Conservation (phyloP, 768 basidiomycete species). For the Zangia roseola region DNA sequence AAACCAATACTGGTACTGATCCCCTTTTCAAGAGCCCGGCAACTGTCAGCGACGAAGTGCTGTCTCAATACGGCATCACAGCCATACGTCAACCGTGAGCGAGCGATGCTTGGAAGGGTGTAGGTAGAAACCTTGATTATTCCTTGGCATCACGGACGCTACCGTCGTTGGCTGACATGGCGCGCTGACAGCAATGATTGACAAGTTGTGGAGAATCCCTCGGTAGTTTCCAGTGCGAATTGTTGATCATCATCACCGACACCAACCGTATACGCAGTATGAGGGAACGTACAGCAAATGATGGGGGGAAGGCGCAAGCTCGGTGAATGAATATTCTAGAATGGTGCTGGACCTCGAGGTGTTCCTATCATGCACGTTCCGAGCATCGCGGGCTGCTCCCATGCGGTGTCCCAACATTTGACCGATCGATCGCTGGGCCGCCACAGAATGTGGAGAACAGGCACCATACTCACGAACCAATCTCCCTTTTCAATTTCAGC, state of each 20-base stretch:
- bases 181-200: not conserved
- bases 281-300: too few species aligned
- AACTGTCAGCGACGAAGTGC: conserved; percentile 45
- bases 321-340: too few species aligned
- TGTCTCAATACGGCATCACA: conserved; percentile 66
- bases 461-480: conserved; percentile 4
- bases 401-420: too few species aligned
- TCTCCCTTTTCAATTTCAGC: too few species aligned
- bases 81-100: conserved; percentile 12
- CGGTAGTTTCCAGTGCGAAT: not conserved
- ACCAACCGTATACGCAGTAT: too few species aligned
- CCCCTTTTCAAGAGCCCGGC: conserved; percentile 89
- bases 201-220: not conserved
- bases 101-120: not conserved
- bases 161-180: not conserved
- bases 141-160: conserved; percentile 1
- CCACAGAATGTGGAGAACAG: not conserved
- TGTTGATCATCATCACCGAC: too few species aligned
- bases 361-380: not conserved
- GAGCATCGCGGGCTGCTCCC: not conserved
- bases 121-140: not conserved
- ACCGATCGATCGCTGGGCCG: too few species aligned
- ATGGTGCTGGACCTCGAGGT: not conserved
- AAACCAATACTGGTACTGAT: conserved; percentile 81
- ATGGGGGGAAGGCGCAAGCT: too few species aligned